A percentile compares a stretch with the other conserved stretches of the same genome.
Evolutionary conservation across 2,329 filamentous ascomycete genomes (phyloP).

Genomic region (Fusarium newnesense): DNA sequence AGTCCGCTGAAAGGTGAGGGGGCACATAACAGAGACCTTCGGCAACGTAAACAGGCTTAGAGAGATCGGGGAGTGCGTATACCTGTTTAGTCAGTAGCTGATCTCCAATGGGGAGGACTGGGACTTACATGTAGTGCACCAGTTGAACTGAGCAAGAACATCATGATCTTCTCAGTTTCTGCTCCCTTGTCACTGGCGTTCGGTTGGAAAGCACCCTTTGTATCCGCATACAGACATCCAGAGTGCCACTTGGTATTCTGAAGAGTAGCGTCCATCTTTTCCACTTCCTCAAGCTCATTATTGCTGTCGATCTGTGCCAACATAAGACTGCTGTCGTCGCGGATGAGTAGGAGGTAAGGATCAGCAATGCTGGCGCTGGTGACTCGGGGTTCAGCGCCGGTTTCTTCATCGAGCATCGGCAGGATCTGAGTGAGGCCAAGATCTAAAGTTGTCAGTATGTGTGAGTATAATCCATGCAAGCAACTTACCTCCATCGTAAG

Average conservation of each 20-base stretch:
- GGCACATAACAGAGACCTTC: conserved; percentile 83
- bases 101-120: neutral
- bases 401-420: conserved; percentile 91
- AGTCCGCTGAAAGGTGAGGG: conserved; percentile 77
- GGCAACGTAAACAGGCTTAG: conserved; percentile 76
- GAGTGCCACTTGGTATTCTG: conserved; percentile 78
- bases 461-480: neutral
- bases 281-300: conserved; percentile 86
- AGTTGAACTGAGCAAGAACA: conserved; percentile 81
- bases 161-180: conserved; percentile 64
- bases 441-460: conserved; percentile 62
- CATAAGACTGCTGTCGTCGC: conserved; percentile 84
- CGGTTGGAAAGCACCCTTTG: conserved; percentile 63
- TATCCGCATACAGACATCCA: conserved; percentile 84
- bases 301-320: conserved; percentile 80
- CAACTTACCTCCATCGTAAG: conserved; percentile 85
- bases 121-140: conserved; percentile 77
- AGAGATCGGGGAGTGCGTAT: conserved; percentile 79
- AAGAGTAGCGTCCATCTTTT: conserved; percentile 68
- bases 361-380: conserved; percentile 86
- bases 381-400: conserved; percentile 81
- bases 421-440: conserved; percentile 90
- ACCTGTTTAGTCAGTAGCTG: conserved; percentile 60
- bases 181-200: conserved; percentile 51
- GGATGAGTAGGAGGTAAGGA: conserved; percentile 83